Conservation (phyloP, 495 filamentous ascomycete genomes). For the Xeromyces bisporus region DNA sequence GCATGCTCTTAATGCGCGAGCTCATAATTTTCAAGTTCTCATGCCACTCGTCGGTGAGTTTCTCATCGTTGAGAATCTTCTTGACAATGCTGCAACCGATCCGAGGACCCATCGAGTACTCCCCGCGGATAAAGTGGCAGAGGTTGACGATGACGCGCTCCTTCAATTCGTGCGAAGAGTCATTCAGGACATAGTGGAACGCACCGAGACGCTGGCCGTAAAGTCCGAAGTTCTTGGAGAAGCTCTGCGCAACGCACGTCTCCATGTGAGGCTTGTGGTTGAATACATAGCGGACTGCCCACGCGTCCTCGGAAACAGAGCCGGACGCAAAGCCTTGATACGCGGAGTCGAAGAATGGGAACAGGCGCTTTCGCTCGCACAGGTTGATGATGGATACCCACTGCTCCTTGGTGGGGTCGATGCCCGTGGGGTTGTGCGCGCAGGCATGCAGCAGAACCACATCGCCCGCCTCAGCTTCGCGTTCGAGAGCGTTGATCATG, state of each 20-base stretch:
- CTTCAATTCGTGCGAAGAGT: conserved; percentile 14
- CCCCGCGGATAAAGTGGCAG: conserved; percentile 29
- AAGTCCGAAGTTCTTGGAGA: conserved; percentile 40
- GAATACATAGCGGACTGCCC: conserved; percentile 37
- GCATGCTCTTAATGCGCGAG: conserved; percentile 33
- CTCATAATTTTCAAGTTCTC: conserved; percentile 34
- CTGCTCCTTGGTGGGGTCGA: conserved; percentile 35
- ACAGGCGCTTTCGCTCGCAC: conserved; percentile 32
- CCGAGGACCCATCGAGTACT: conserved; percentile 32
- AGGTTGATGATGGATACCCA: conserved; percentile 35
- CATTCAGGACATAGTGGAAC: conserved; percentile 29
- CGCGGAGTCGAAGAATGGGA: conserved; percentile 40
- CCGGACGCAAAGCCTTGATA: conserved; percentile 44
- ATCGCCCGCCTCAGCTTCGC: conserved; percentile 24
- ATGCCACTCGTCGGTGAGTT: conserved; percentile 30
- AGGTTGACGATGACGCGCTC: conserved; percentile 27
- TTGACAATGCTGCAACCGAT: conserved; percentile 34
- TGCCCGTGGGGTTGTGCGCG: conserved; percentile 39
- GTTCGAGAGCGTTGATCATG: conserved; percentile 30
- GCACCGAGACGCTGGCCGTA: conserved; percentile 36
- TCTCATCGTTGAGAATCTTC: conserved; percentile 24
- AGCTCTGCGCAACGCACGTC: conserved; percentile 34
- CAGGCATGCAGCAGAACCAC: conserved; percentile 35
- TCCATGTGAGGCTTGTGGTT: conserved; percentile 32
- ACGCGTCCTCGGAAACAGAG: conserved; percentile 33